Conservation (phyloP, 768 basidiomycete species). For the Mycena latifolia region DNA sequence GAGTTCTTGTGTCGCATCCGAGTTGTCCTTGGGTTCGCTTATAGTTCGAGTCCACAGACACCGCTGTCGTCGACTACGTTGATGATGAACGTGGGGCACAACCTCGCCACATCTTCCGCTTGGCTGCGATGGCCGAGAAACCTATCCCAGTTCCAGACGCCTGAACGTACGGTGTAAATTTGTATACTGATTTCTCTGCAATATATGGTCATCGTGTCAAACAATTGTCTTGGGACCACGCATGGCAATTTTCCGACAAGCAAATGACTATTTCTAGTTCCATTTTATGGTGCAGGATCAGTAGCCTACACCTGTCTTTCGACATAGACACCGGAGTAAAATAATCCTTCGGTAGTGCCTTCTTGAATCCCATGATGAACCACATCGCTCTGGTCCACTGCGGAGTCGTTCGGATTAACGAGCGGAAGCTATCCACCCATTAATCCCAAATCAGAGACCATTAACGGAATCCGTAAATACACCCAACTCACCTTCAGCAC, state of each 20-base stretch:
- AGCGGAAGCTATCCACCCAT: constrained; percentile 60
- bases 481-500: constrained; percentile 63
- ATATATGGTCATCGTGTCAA: no score
- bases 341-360: constrained; percentile 63
- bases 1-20: neutral
- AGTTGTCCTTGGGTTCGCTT: neutral
- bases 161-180: neutral
- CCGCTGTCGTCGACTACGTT: constrained; percentile 37
- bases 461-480: no score
- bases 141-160: no score
- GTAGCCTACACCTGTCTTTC: no score
- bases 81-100: constrained; percentile 33
- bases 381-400: constrained; percentile 65
- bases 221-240: no score
- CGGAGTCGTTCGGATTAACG: constrained; percentile 58
- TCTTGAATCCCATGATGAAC: constrained; percentile 72
- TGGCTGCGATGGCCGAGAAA: constrained; percentile 39
- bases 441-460: neutral
- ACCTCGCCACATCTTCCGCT: constrained; percentile 37
- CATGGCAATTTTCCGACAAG: no score
- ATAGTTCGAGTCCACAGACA: constrained; percentile 22
- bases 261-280: no score
- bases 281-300: no score
- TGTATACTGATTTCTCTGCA: no score
- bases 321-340: constrained; percentile 72